Evolutionary conservation across 257 asterid species (phyloP), one percentile per base, ranked within the genome.

Genomic region (Scutellaria barbata): DNA sequence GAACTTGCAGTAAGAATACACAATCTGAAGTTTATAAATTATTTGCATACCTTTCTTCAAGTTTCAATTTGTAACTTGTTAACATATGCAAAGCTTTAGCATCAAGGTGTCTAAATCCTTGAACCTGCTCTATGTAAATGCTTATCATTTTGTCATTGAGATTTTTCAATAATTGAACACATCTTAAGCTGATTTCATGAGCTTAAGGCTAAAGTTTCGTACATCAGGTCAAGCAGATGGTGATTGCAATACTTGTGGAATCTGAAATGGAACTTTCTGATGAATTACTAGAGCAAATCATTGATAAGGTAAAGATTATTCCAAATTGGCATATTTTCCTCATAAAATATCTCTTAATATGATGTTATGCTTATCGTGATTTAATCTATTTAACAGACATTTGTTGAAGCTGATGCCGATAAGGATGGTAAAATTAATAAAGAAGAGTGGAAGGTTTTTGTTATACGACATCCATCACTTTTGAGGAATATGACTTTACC

Each of bases 401-500:
- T 94, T 81, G 82, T 74, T 8, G 97, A 90, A 75, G 96, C 87
- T 47, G 97, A 93, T 80, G 81, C 88, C 40, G 92, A 90, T 54
- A 58, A 66, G 58, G 96, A 93, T 75, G 98, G 96, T 18, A 90
- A 68, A 80, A 90, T 94, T 48, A 78, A 77, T 66, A 86, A 80
- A 76, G 88, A 84, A 50, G 98, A 93, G 42, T 94, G 98, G 98
- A 84, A 84, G 76, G 85, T 79, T 16, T 89, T 91, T 20, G 93
- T 77, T 57, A 13, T 78, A 46, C 80, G 85, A 18, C 77, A 77
- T 63, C 99, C 97, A 0, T 81, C 96, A 10, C 92, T 94, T 61
- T 69, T 94, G 89, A 89, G 82, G 87, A 82, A 91, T 86, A 94
- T 91, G 99, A 94, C 99, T 51, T 75, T 91, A 68, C 99, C 91